Evolutionary conservation across 2,329 filamentous ascomycete genomes (phyloP), one percentile per base, ranked within the genome.

Genomic region (Colletotrichum siamense): DNA sequence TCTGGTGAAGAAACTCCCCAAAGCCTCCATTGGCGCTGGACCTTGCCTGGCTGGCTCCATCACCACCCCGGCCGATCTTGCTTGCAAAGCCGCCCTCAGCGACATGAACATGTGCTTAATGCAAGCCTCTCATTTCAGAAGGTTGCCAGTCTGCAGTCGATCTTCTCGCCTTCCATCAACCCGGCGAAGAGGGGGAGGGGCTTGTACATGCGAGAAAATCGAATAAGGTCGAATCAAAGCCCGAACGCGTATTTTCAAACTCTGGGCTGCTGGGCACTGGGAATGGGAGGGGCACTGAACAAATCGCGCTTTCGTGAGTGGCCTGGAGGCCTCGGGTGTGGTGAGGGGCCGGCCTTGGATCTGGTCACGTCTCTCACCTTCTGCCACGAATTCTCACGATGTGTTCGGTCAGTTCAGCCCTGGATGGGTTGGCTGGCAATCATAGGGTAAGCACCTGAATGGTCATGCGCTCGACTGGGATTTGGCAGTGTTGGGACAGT

Each of bases 31-130:
- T 63, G n/a, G 44, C 28, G 16, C 22, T 34, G 12, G 18, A 55
- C 22, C 24, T 52, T n/a, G 52, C 13, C 62, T 24, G 30, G 39
- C 65, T 73, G 69, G 59, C 57, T 63, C 65, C 66, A 75, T 66
- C 52, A 67, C 13, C 30, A 66, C 49, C 52, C 52, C 36, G n/a
- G 36, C 34, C 63, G 8, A 32, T 39, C 34, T 44, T 30, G 36
- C 24, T 32, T 24, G 30, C 30, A 16, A 55, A 28, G n/a, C 36
- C 52, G n/a, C 26, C 24, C 8, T 34, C 9, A 32, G 30, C 32
- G 57, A 34, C 69, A 39, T 32, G 32, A 36, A 61, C 73, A 75
- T 75, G 69, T 63, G 73, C 73, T 63, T 68, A 13, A 63, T 75
- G 69, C 69, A 73, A 8, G 34, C 16, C 36, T 30, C 57, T 62